Evolutionary conservation across 2,329 filamentous ascomycete species (phyloP).

Genomic region (Magnaporthiopsis rhizophila): DNA sequence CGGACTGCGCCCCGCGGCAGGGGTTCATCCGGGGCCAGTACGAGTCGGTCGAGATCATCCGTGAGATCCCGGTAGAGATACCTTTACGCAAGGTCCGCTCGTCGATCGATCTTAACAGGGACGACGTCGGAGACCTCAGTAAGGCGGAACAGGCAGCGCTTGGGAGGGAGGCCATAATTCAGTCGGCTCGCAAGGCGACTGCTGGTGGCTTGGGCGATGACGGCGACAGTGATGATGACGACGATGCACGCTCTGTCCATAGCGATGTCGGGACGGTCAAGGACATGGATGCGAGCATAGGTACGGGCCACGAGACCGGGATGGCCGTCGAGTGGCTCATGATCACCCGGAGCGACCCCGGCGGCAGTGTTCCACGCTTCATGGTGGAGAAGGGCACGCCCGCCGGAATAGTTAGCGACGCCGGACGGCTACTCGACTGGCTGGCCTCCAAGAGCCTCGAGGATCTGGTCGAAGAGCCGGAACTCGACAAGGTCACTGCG

Average conservation of each 20-base stretch:
- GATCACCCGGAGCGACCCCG: constrained; percentile 83
- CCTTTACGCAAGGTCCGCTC: constrained; percentile 34
- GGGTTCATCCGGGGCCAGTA: constrained; percentile 81
- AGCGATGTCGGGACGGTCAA: constrained; percentile 8
- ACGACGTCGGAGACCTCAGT: constrained; percentile 21
- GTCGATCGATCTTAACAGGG: constrained; percentile 32
- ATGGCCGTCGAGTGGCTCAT: constrained; percentile 76
- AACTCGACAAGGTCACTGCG: neutral
- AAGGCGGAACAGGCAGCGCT: constrained; percentile 19
- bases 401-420: constrained; percentile 68
- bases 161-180: constrained; percentile 33
- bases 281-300: constrained; percentile 13
- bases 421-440: constrained; percentile 78
- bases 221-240: constrained; percentile 25
- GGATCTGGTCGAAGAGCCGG: constrained; percentile 23
- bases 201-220: constrained; percentile 1
- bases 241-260: constrained; percentile 10
- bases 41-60: constrained; percentile 84
- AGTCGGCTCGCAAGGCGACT: constrained; percentile 27
- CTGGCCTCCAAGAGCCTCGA: constrained; percentile 32
- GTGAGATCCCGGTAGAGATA: constrained; percentile 61
- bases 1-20: constrained; percentile 58
- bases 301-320: constrained; percentile 21
- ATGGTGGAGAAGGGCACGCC: constrained; percentile 89
- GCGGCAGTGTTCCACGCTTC: constrained; percentile 79